Percentiles rank a stretch among this genome's conserved stretches.
These are phyloP conservation scores for Fusarium sp. DNA, from an alignment of 2,329 filamentous ascomycete genomes.

Conservation along the genomic window DNA sequence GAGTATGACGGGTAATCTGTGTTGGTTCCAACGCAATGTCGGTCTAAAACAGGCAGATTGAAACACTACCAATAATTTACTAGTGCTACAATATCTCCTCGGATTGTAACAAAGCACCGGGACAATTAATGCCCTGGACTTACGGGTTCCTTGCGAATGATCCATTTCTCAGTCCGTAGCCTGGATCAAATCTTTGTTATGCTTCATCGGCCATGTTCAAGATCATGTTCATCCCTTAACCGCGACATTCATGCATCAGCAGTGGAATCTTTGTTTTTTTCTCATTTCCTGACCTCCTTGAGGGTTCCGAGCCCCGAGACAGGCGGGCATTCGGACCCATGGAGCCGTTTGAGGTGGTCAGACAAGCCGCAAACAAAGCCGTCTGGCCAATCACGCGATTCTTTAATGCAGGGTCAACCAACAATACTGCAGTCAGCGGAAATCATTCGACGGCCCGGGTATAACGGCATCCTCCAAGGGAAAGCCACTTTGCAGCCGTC, in stretches of 20 bases:
- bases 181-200: not conserved
- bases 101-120: no score
- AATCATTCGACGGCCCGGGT: not conserved
- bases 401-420: not conserved
- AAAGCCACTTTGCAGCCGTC: not conserved
- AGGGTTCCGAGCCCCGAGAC: constrained; percentile 1
- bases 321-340: not conserved
- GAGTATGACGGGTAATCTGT: not conserved
- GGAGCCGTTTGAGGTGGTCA: not conserved
- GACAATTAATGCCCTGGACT: no score
- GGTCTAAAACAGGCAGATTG: not conserved
- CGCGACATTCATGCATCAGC: no score
- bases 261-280: not conserved
- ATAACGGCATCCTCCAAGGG: not conserved
- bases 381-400: not conserved
- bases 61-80: not conserved
- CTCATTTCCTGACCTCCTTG: not conserved
- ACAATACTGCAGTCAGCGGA: not conserved
- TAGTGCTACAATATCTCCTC: not conserved
- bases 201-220: not conserved
- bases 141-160: no score
- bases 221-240: not conserved
- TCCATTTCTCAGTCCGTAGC: not conserved
- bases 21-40: not conserved
- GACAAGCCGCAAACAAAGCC: not conserved